Percentiles rank a stretch among this genome's conserved stretches.
Conservation (phyloP, 805 yeast genomes). For the Candida cerambycidarum region DNA sequence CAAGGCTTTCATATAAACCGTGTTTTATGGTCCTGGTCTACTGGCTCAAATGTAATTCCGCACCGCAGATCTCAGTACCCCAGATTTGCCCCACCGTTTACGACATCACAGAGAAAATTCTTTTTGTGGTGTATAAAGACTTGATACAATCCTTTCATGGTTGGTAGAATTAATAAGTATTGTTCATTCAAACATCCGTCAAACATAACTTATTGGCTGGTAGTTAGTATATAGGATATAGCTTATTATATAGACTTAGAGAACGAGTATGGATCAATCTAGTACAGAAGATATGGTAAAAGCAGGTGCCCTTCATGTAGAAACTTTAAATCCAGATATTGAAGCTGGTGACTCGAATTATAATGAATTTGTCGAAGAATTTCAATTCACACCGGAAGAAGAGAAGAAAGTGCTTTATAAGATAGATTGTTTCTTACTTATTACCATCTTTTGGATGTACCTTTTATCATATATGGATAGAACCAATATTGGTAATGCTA, state of each 20-base stretch:
- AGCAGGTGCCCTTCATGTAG: conserved; percentile 7
- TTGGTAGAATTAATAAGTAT: neutral
- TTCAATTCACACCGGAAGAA: conserved; percentile 9
- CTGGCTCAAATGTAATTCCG: neutral
- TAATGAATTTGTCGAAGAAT: conserved; percentile 4
- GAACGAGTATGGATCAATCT: conserved; percentile 2
- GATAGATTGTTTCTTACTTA: conserved; percentile 2
- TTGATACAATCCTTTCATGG: neutral
- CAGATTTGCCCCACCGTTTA: conserved; percentile 1
- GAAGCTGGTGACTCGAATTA: neutral
- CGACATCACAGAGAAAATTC: neutral
- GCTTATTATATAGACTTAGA: neutral
- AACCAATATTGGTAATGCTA: conserved; percentile 16
- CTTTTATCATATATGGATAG: conserved; percentile 15
- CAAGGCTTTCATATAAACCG: neutral
- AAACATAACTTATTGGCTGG: neutral
- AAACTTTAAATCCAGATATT: neutral
- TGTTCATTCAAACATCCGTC: neutral
- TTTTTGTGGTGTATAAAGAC: neutral
- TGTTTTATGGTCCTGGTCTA: neutral
- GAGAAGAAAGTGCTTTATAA: conserved; percentile 4
- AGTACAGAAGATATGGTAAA: conserved; percentile 8
- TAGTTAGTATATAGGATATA: neutral
- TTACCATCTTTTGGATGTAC: conserved; percentile 9
- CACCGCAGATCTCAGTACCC: neutral